Percentiles rank a stretch among this genome's conserved stretches.
phyloP scores from a whole-genome alignment of 495 filamentous ascomycete species.

The Hypoxylon intermedium region DNA sequence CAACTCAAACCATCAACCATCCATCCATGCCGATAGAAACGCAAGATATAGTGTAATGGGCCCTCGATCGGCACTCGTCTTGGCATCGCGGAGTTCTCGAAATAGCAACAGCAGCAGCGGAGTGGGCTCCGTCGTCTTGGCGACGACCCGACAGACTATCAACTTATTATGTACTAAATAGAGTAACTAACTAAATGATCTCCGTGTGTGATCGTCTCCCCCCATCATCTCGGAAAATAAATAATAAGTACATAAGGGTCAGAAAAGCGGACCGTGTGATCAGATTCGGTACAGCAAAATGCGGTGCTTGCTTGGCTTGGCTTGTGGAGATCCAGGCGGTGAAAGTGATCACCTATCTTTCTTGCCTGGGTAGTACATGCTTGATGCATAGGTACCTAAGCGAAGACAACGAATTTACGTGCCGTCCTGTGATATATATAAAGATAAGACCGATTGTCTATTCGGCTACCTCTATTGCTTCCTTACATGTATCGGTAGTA shows the following conservation, averaged over 20 bases:
- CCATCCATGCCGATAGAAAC: not conserved
- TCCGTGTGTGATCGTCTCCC: conserved; percentile 17
- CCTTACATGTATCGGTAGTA: not conserved
- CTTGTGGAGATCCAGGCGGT: not conserved
- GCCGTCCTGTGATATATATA: too few relatives aligned
- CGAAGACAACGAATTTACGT: too few relatives aligned
- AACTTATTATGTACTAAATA: conserved; percentile 28
- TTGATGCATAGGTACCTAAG: too few relatives aligned
- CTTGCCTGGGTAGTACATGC: too few relatives aligned
- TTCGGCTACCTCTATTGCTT: too few relatives aligned
- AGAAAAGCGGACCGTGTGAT: conserved; percentile 14
- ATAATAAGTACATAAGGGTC: not conserved
- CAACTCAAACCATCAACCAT: too few relatives aligned
- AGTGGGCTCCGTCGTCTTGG: conserved; percentile 15
- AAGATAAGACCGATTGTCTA: too few relatives aligned
- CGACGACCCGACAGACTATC: conserved; percentile 7
- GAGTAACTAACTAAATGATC: too few relatives aligned
- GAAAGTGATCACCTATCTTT: too few relatives aligned
- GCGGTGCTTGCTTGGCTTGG: too few relatives aligned
- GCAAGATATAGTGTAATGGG: too few relatives aligned
- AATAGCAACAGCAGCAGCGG: conserved; percentile 6
- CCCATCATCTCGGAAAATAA: conserved; percentile 30
- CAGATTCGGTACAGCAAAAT: not conserved
- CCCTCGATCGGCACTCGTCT: too few relatives aligned
- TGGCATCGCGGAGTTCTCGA: conserved; percentile 5